A percentile compares a stretch with the other conserved stretches of the same genome.
phyloP scores from a whole-genome alignment of 306 rosid species.

The Lathyrus sativus region DNA sequence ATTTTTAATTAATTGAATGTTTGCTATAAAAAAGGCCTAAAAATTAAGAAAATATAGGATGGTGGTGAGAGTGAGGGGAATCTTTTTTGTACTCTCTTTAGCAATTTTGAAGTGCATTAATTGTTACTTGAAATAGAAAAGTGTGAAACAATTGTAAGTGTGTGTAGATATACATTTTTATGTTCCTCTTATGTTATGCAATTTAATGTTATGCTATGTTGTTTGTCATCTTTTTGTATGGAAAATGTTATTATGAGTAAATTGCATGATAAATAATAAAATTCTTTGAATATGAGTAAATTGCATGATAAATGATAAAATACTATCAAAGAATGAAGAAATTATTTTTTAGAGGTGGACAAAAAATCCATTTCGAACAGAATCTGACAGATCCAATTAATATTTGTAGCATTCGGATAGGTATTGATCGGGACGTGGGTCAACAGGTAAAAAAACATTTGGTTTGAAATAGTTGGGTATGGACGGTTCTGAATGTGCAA shows the following conservation, averaged over 20 bases:
- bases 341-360: too few relatives aligned
- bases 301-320: too few relatives aligned
- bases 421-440: too few relatives aligned
- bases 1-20: conserved; percentile 47
- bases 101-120: background rate
- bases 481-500: too few relatives aligned
- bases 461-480: too few relatives aligned
- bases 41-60: background rate
- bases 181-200: background rate
- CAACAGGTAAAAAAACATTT: too few relatives aligned
- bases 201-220: background rate
- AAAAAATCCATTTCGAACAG: too few relatives aligned
- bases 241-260: background rate
- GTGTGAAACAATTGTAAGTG: background rate
- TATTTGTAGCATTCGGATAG: too few relatives aligned
- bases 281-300: too few relatives aligned
- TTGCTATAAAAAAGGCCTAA: conserved; percentile 39
- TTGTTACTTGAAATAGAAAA: background rate
- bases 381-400: too few relatives aligned
- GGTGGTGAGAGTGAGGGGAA: background rate
- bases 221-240: background rate
- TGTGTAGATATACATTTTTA: background rate
- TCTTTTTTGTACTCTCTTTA: background rate
- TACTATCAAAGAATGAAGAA: too few relatives aligned
- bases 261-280: background rate